phyloP scores from a whole-genome alignment of 1,284 basidiomycete genomes.

The Austropuccinia psidii region DNA sequence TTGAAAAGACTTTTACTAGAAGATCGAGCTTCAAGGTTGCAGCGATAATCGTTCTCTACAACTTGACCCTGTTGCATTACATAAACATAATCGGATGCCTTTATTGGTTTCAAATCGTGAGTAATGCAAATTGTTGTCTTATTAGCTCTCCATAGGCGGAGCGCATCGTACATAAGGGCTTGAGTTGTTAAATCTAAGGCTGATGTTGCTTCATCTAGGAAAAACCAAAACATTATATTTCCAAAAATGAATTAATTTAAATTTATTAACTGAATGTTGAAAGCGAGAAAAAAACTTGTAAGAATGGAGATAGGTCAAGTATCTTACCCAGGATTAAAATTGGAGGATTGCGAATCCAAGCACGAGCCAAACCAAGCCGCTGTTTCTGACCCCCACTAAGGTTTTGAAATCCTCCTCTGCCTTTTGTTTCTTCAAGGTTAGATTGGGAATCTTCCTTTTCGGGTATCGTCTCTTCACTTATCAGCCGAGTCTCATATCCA shows the following conservation, averaged over 20 bases:
- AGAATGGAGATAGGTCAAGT: too few relatives aligned
- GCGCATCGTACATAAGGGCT: slow-evolving; percentile 76
- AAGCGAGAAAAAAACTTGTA: too few relatives aligned
- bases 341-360: slow-evolving; percentile 73
- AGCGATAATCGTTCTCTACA: slow-evolving; percentile 79
- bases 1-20: slow-evolving; percentile 6
- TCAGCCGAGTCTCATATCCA: slow-evolving; percentile 74
- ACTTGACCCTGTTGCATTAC: slow-evolving; percentile 73
- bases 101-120: slow-evolving; percentile 83
- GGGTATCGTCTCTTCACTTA: background rate
- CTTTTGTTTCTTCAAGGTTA: slow-evolving; percentile 50
- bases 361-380: slow-evolving; percentile 80
- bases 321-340: slow-evolving; percentile 80
- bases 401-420: slow-evolving; percentile 57
- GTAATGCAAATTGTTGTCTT: slow-evolving; percentile 94
- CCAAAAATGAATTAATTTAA: background rate
- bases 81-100: slow-evolving; percentile 73
- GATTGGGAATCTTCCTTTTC: background rate
- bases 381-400: slow-evolving; percentile 92
- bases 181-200: slow-evolving; percentile 85
- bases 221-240: background rate
- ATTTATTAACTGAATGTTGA: slow-evolving; percentile 15
- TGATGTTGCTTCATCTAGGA: slow-evolving; percentile 85
- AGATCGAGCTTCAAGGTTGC: slow-evolving; percentile 57
- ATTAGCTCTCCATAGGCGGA: slow-evolving; percentile 71